Percentiles rank a stretch among this genome's conserved stretches.
phyloP scores from a whole-genome alignment of 495 filamentous ascomycete species.

The Neurospora terricola region DNA sequence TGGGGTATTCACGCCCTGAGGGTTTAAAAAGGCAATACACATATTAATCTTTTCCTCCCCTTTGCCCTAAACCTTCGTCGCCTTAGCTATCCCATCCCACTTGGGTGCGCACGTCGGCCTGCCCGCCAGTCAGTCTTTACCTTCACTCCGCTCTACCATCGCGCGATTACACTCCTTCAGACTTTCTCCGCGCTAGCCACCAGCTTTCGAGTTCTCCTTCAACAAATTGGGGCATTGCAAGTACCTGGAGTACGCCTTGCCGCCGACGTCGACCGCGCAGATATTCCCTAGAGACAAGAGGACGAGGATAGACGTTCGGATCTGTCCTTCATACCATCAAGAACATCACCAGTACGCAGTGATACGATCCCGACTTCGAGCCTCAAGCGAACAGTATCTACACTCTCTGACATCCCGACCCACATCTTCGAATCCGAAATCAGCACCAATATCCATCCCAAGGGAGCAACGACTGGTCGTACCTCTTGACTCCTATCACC shows the following conservation, averaged over 20 bases:
- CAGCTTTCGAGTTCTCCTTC: not conserved
- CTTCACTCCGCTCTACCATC: not conserved
- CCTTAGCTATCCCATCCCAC: not conserved
- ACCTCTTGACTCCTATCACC: not conserved
- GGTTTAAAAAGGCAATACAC: not conserved
- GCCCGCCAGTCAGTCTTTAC: not conserved
- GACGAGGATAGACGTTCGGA: not conserved
- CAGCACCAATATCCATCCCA: not conserved
- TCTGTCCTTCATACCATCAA: not conserved
- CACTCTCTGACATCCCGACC: not conserved
- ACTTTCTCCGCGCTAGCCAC: not conserved
- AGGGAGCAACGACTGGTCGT: not conserved
- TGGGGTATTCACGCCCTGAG: not conserved
- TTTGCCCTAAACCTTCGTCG: not conserved
- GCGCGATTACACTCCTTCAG: not conserved
- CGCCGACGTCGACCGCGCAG: not conserved
- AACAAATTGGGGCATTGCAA: not conserved
- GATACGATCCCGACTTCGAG: not conserved
- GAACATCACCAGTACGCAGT: not conserved
- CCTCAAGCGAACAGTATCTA: not conserved
- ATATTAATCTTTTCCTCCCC: not conserved
- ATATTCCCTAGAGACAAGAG: not conserved
- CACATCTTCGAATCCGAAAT: not conserved
- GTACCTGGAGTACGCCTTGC: not conserved
- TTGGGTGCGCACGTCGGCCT: not conserved